These are phyloP conservation scores for Myriosclerotinia curreyana DNA, from an alignment of 2,329 filamentous ascomycete genomes.

Conservation along the genomic window DNA sequence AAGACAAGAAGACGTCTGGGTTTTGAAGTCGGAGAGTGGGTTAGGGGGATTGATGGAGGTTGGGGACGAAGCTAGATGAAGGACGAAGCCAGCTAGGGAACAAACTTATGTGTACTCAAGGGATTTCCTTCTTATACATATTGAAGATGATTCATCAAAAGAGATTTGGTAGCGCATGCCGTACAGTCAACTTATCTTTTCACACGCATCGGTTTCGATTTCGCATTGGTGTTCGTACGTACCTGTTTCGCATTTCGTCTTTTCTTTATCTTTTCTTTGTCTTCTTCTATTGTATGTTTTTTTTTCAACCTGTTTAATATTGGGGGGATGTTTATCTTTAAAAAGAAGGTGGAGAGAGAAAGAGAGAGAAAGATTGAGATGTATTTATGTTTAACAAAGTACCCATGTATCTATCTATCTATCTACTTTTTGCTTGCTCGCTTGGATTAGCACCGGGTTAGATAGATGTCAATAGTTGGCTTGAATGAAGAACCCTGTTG, in stretches of 20 bases:
- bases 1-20: conserved; percentile 70
- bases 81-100: too few relatives aligned
- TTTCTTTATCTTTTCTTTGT: too few relatives aligned
- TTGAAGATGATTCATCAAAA: not conserved
- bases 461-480: conserved; percentile 3
- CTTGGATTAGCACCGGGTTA: not conserved
- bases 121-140: not conserved
- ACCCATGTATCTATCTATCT: not conserved
- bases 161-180: not conserved
- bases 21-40: conserved; percentile 87
- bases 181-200: not conserved
- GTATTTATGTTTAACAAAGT: not conserved
- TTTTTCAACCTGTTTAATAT: not conserved
- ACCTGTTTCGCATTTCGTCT: not conserved
- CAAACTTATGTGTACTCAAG: too few relatives aligned
- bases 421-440: not conserved
- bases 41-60: conserved; percentile 41
- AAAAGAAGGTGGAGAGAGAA: too few relatives aligned
- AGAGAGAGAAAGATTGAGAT: too few relatives aligned
- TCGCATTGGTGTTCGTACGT: not conserved
- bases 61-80: conserved; percentile 22
- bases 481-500: not conserved
- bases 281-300: conserved; percentile 5
- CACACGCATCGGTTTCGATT: not conserved
- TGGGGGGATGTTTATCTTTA: not conserved